Percentiles rank a stretch among this genome's conserved stretches.
These are phyloP conservation scores for Boletales sp. DNA, from an alignment of 768 basidiomycete species.

Conservation along the genomic window DNA sequence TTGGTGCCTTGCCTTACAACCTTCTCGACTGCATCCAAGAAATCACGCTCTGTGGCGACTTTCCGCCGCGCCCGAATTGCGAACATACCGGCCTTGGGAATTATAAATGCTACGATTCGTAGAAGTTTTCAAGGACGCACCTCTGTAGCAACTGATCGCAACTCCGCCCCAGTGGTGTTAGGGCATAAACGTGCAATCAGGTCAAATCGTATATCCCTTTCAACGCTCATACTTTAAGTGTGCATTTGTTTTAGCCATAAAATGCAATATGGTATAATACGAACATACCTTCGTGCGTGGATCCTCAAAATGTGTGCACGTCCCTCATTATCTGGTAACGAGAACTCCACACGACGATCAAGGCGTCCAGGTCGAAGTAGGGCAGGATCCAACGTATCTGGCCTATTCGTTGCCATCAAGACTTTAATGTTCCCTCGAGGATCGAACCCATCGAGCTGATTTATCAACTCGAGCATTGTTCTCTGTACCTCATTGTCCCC, in stretches of 20 bases:
- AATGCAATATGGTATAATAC: not conserved
- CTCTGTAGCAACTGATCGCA: slow-evolving; percentile 96
- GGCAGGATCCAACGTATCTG: slow-evolving; percentile 97
- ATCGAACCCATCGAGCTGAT: slow-evolving; percentile 98
- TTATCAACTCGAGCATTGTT: slow-evolving; percentile 99
- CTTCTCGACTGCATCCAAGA: slow-evolving; percentile 97
- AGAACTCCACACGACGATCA: slow-evolving; percentile 96
- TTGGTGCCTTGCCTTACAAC: slow-evolving; percentile 97
- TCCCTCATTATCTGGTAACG: slow-evolving; percentile 91
- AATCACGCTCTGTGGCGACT: slow-evolving; percentile 96
- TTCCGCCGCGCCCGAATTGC: slow-evolving; percentile 96
- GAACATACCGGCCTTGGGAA: slow-evolving; percentile 96
- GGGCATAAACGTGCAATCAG: slow-evolving; percentile 96
- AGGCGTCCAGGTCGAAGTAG: slow-evolving; percentile 92
- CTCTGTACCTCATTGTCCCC: slow-evolving; percentile 99
- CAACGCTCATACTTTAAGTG: slow-evolving; percentile 83
- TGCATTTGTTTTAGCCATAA: not conserved
- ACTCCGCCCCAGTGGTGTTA: slow-evolving; percentile 97
- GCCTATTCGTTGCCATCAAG: slow-evolving; percentile 99
- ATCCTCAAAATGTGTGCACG: slow-evolving; percentile 96
- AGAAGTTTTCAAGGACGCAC: slow-evolving; percentile 35
- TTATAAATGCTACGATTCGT: slow-evolving; percentile 70
- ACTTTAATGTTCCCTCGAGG: slow-evolving; percentile 99
- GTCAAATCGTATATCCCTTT: slow-evolving; percentile 95
- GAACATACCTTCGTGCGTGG: slow-evolving; percentile 82